These are phyloP conservation scores for Selenicereus undatus DNA, from an alignment of 148 eudicot species.

Conservation along the genomic window DNA sequence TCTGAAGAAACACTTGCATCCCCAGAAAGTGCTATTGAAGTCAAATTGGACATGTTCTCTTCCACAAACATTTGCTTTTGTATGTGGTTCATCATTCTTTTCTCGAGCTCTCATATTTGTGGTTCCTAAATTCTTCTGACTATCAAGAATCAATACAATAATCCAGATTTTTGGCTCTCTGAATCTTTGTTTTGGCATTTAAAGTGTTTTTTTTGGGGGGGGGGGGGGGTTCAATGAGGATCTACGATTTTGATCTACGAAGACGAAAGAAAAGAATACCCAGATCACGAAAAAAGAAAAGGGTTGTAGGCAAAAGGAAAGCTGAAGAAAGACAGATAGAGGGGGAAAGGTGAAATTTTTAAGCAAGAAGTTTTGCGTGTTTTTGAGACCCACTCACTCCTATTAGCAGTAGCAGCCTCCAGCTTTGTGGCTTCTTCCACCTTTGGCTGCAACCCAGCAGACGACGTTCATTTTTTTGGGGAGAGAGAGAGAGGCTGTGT, in stretches of 20 bases:
- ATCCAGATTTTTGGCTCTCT: background rate
- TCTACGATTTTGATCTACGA: constrained; percentile 20
- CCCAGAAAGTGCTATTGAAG: constrained; percentile 54
- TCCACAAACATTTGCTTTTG: constrained; percentile 32
- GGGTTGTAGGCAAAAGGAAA: constrained; percentile 10
- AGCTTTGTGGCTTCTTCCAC: constrained; percentile 42
- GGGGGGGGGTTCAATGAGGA: background rate
- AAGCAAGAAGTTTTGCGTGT: background rate
- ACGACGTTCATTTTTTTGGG: constrained; percentile 47
- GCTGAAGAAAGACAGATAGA: constrained; percentile 3
- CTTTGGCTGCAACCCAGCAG: constrained; percentile 70
- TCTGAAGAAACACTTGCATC: constrained; percentile 54
- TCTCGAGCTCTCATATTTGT: background rate
- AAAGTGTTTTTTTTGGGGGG: background rate
- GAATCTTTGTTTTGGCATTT: constrained; percentile 11
- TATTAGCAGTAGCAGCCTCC: constrained; percentile 24
- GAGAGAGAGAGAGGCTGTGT: constrained; percentile 19
- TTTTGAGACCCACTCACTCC: constrained; percentile 2
- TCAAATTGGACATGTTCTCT: constrained; percentile 78
- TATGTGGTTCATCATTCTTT: constrained; percentile 47
- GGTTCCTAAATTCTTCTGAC: constrained; percentile 12
- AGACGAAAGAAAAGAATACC: constrained; percentile 25
- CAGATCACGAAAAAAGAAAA: constrained; percentile 23
- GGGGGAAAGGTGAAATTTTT: constrained; percentile 13
- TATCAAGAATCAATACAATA: background rate